phyloP scores from a whole-genome alignment of 768 basidiomycete genomes.

The Scleroderma bovista region DNA sequence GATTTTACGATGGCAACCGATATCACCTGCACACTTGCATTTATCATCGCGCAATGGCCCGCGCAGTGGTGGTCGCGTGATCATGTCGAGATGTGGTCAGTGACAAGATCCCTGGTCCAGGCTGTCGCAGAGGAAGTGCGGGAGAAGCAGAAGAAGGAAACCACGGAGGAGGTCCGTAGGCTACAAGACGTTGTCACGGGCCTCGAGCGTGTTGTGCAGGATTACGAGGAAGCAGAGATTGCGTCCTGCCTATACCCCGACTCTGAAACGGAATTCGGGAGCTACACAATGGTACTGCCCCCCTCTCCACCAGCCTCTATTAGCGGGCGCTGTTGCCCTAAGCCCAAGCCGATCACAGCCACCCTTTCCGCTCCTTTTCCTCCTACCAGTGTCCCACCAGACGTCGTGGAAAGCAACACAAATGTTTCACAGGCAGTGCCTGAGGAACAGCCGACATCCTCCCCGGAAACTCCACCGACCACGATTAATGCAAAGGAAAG shows the following conservation, averaged over 20 bases:
- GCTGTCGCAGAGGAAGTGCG: constrained; percentile 63
- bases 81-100: constrained; percentile 54
- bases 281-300: constrained; percentile 5
- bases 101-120: constrained; percentile 53
- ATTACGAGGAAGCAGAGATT: constrained; percentile 32
- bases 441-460: not conserved
- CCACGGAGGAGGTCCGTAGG: constrained; percentile 41
- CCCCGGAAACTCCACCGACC: constrained; percentile 17
- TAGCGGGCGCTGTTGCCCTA: constrained; percentile 8
- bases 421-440: not conserved
- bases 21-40: constrained; percentile 39
- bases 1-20: constrained; percentile 35
- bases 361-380: constrained; percentile 1
- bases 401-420: not conserved
- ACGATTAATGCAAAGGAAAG: constrained; percentile 19
- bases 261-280: constrained; percentile 13
- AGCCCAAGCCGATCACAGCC: not conserved
- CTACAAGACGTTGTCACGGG: constrained; percentile 47
- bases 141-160: constrained; percentile 39
- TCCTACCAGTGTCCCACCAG: constrained; percentile 4
- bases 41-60: constrained; percentile 59
- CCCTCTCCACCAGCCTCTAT: constrained; percentile 16
- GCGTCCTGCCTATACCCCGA: constrained; percentile 16
- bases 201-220: constrained; percentile 41
- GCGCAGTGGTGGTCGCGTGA: constrained; percentile 63